Percentiles rank a stretch among this genome's conserved stretches.
Evolutionary conservation across 2,329 filamentous ascomycete species (phyloP).

Genomic region (Xylaria sp.): DNA sequence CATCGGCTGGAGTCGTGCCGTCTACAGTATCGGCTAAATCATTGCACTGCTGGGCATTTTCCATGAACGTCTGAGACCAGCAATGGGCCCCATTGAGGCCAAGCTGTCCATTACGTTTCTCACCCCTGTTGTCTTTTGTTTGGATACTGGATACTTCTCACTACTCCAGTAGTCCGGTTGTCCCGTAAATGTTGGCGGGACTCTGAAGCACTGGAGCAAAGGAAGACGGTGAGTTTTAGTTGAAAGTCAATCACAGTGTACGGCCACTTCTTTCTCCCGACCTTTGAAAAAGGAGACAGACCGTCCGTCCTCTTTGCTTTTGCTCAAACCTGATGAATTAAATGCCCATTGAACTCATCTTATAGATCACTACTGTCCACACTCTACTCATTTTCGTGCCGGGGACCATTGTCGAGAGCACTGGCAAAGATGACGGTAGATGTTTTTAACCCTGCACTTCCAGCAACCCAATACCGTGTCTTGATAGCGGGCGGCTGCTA

Average conservation of each 20-base stretch:
- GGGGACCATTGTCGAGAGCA: background rate
- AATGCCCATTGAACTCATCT: background rate
- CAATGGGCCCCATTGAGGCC: slow-evolving; percentile 14
- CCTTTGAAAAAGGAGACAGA: slow-evolving; percentile 24
- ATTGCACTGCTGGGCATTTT: slow-evolving; percentile 8
- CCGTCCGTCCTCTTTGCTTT: slow-evolving; percentile 1
- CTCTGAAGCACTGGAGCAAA: slow-evolving; percentile 18
- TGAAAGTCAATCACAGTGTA: background rate
- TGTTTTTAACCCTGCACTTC: slow-evolving; percentile 26
- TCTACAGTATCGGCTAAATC: slow-evolving; percentile 20
- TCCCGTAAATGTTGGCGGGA: slow-evolving; percentile 15
- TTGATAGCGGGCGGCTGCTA: slow-evolving; percentile 79
- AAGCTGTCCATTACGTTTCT: slow-evolving; percentile 24
- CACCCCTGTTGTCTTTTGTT: slow-evolving; percentile 24
- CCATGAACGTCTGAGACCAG: slow-evolving; percentile 20
- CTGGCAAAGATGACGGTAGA: slow-evolving; percentile 32
- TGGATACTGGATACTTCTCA: too few relatives aligned
- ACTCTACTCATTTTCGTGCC: background rate
- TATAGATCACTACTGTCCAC: background rate
- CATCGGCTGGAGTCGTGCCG: slow-evolving; percentile 35
- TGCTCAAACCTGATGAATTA: slow-evolving; percentile 1
- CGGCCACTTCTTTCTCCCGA: slow-evolving; percentile 1
- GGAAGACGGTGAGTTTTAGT: slow-evolving; percentile 3
- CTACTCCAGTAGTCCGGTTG: background rate
- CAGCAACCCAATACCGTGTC: slow-evolving; percentile 60